phyloP scores from a whole-genome alignment of 192 early-diverging fungal species.

The Linnemannia schmuckeri region DNA sequence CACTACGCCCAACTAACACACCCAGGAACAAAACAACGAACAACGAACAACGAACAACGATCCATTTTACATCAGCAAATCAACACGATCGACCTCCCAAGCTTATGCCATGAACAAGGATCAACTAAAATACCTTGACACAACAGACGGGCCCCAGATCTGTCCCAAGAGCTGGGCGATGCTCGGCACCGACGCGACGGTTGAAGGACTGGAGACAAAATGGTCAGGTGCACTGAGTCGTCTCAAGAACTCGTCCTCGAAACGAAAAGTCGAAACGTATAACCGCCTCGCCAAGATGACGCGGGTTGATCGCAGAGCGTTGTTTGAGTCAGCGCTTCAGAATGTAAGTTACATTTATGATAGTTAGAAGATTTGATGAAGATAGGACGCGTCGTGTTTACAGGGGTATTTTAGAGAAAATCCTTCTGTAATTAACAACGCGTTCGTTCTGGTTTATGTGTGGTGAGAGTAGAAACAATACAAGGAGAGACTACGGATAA shows the following conservation, averaged over 20 bases:
- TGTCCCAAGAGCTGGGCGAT: background rate
- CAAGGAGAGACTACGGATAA: background rate
- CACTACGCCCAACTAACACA: background rate
- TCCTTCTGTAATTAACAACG: too few species aligned
- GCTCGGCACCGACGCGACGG: background rate
- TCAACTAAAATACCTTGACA: background rate
- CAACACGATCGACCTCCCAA: background rate
- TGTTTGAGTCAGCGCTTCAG: background rate
- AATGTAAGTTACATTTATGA: background rate
- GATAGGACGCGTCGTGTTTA: too few species aligned
- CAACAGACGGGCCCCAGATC: slow-evolving; percentile 1
- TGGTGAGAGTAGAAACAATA: background rate
- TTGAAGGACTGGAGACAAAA: background rate
- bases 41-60: background rate
- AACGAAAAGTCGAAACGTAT: background rate
- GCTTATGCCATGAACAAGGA: background rate
- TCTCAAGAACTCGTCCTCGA: background rate
- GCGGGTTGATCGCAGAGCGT: background rate
- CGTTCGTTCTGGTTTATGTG: too few species aligned
- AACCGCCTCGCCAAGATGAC: background rate
- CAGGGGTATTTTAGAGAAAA: too few species aligned
- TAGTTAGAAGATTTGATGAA: too few species aligned
- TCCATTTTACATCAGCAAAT: background rate
- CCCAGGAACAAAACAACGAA: background rate
- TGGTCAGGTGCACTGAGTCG: background rate